Evolutionary conservation across 1,284 basidiomycete species (phyloP), one percentile per base, ranked within the genome.

Genomic region (Rhodofomes roseus): DNA sequence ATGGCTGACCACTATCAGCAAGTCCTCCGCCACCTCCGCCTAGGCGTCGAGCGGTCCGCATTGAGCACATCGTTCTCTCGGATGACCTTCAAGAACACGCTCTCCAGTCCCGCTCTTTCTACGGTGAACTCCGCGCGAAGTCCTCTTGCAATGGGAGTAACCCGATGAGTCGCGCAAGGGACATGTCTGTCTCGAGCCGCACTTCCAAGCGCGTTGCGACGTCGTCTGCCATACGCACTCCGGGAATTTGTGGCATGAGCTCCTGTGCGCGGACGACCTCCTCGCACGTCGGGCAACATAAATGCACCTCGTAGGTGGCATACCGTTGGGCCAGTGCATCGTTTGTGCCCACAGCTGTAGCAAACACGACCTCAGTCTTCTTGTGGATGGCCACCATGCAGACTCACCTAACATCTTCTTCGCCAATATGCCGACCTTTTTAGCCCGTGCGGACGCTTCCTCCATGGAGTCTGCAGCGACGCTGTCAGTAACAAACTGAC

Each of bases 371-470:
- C 43, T 23, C 41, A 56, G 7, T 54, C 23, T 36, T 54, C 31
- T 22, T 5, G 52, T 61, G 12, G 54, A 48, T 11, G 6, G 54
- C 16, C 57, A 52, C 20, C 20, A 22, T 37, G 20, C 37, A 9
- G 31, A n/a, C 82, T 60, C 65, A 84, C 87, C 86, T 3, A 92
- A 78, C 77, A 92, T 79, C 57, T 78, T 81, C 61, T 83, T 84
- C 5, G 89, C 85, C 22, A 92, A 72, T 60, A 91, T 90, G 4
- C 88, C 88, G 29, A 91, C 89, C 66, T 85, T 84, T 64, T 79
- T 86, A 0, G 89, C 87, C 1, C 92, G 77, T 1, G 89, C 87
- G 6, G 89, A 89, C 0, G 90, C 90, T 71, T 93, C 90, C 72
- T 92, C 90, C 89, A 92, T 92, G 0, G 87, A 90, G 71, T 92